phyloP scores from a whole-genome alignment of 1,139 yeast genomes.

The Saccharomyces hybrid region DNA sequence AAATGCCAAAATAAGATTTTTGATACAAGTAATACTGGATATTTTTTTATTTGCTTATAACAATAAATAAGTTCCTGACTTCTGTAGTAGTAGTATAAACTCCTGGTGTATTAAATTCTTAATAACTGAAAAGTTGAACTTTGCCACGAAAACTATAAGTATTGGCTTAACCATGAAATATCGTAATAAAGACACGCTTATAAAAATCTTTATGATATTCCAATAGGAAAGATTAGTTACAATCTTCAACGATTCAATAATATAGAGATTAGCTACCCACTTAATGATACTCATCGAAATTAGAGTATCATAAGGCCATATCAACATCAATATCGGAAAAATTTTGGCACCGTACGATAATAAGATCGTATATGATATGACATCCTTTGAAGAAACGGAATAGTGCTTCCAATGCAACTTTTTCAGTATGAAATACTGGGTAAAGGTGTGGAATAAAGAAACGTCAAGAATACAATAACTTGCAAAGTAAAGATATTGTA shows the following conservation, averaged over 20 bases:
- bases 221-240: constrained; percentile 42
- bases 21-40: neutral
- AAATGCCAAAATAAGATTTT: neutral
- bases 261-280: constrained; percentile 53
- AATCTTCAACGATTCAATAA: constrained; percentile 58
- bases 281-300: constrained; percentile 56
- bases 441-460: constrained; percentile 42
- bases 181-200: constrained; percentile 22
- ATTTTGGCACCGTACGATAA: constrained; percentile 73
- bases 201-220: constrained; percentile 30
- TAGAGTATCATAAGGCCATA: constrained; percentile 90
- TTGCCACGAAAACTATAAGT: neutral
- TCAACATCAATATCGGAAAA: constrained; percentile 87
- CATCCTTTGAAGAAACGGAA: constrained; percentile 16
- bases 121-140: neutral
- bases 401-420: constrained; percentile 35
- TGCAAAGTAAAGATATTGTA: constrained; percentile 65
- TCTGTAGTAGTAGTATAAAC: constrained; percentile 4
- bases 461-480: constrained; percentile 56
- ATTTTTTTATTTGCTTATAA: neutral
- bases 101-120: constrained; percentile 6
- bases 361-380: constrained; percentile 57
- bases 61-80: neutral
- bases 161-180: constrained; percentile 24
- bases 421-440: constrained; percentile 39